Percentiles rank a stretch among this genome's conserved stretches.
These are phyloP conservation scores for Russula olivacea DNA, from an alignment of 768 basidiomycete genomes.

Conservation along the genomic window DNA sequence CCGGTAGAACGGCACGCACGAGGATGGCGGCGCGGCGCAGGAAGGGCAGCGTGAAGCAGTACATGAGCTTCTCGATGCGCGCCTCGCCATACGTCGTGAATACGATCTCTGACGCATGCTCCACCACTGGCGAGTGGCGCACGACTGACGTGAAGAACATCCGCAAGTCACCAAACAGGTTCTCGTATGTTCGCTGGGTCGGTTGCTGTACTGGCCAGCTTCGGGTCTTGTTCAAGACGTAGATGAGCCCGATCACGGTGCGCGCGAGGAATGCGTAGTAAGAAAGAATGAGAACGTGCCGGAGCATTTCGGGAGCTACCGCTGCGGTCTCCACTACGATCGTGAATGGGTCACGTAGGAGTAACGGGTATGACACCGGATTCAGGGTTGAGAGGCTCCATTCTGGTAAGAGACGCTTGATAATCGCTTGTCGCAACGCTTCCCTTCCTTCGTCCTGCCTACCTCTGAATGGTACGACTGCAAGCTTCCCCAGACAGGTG, in stretches of 20 bases:
- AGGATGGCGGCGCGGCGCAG: conserved; percentile 83
- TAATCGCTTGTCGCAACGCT: conserved; percentile 74
- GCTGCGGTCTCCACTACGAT: conserved; percentile 87
- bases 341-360: conserved; percentile 86
- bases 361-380: conserved; percentile 76
- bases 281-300: conserved; percentile 79
- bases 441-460: conserved; percentile 70
- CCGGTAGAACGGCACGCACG: conserved; percentile 66
- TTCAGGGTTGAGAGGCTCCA: conserved; percentile 85
- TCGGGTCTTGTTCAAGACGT: conserved; percentile 67
- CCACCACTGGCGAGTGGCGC: conserved; percentile 81
- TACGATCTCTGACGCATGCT: conserved; percentile 74
- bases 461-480: conserved; percentile 60
- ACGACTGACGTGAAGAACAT: conserved; percentile 91
- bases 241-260: conserved; percentile 79
- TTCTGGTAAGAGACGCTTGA: conserved; percentile 85
- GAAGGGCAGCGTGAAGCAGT: conserved; percentile 87
- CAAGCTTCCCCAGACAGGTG: conserved; percentile 59
- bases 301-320: conserved; percentile 82
- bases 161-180: conserved; percentile 76
- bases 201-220: conserved; percentile 39
- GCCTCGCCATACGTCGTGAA: conserved; percentile 80
- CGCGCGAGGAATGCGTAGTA: conserved; percentile 91
- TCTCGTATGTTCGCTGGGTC: conserved; percentile 52
- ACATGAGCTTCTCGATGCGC: conserved; percentile 78